Evolutionary conservation across 2,329 filamentous ascomycete genomes (phyloP), one percentile per base, ranked within the genome.

Genomic region (Pseudogymnoascus verrucosus): DNA sequence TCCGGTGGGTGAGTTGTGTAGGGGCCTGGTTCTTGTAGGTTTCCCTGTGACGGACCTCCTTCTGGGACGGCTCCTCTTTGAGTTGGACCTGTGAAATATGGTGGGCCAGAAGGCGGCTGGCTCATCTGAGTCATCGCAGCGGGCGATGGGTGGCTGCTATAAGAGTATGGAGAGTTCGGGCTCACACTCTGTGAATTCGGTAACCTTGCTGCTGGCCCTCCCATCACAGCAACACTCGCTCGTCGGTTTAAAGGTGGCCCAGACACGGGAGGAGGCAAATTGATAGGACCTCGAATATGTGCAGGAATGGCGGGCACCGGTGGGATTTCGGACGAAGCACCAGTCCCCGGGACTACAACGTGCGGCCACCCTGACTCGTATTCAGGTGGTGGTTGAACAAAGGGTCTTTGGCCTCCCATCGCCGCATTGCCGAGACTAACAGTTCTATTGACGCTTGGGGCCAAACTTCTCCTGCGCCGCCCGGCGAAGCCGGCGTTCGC

Each of bases 361-460:
- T 79, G 79, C 5, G 75, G 70, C 42, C 79, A 74, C 8, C 74
- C 74, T 63, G 75, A 73, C 6, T 57, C 51, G 8, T 34, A 2
- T 28, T 57, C 51, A 34, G n/a, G 28, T 34, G 28, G 51, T 19
- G 47, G 26, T 19, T 54, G 47, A 11, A 4, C 51, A 10, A 34
- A 34, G 7, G 26, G n/a, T 14, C 28, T 57, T n/a, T 34, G 51
- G 16, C 10, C n/a, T 57, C 28, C 51, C n/a, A 57, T 57, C 28
- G 74, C 74, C 57, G 76, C 76, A 37, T 80, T 67, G 34, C 78
- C 78, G 11, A 82, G 69, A 68, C 82, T 85, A 16, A 79, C 76
- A 26, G 81, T 77, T 65, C 84, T 80, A 42, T 84, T 84, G 8
- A 85, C 86, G 67, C 80, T 78, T 0, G 85, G 83, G 10, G 82